Evolutionary conservation across 1,284 basidiomycete species (phyloP).

Genomic region (Phylloboletellus chloephorus): DNA sequence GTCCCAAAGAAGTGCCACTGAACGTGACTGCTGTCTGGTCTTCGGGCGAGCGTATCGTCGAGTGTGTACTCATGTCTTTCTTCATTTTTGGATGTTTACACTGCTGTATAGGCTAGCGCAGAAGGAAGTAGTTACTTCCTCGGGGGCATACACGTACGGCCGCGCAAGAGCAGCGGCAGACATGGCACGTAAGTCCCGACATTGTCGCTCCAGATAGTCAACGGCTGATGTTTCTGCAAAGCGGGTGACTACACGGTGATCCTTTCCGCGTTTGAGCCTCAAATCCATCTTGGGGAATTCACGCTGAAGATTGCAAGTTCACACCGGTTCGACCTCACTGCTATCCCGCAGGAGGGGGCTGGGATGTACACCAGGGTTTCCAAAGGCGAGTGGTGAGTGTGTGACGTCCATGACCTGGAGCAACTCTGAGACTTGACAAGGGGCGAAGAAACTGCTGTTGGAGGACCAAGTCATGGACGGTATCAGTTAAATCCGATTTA

Average conservation of each 20-base stretch:
- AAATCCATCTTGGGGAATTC: constrained; percentile 58
- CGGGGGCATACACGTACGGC: constrained; percentile 81
- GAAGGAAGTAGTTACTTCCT: constrained; percentile 67
- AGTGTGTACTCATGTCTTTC: constrained; percentile 48
- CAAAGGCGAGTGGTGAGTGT: constrained; percentile 63
- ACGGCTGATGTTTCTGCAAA: constrained; percentile 29
- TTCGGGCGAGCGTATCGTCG: constrained; percentile 62
- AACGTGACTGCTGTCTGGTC: constrained; percentile 78
- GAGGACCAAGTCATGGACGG: constrained; percentile 57
- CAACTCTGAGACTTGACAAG: constrained; percentile 31
- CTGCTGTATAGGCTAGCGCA: constrained; percentile 42
- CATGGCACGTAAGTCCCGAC: constrained; percentile 46
- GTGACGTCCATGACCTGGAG: not conserved
- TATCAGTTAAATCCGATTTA: constrained; percentile 69
- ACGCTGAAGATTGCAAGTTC: constrained; percentile 60
- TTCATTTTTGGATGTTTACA: not conserved
- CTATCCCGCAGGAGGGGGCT: constrained; percentile 85
- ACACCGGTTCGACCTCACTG: constrained; percentile 57
- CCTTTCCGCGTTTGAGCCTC: constrained; percentile 77
- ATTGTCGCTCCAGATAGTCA: not conserved
- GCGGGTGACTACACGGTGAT: constrained; percentile 81
- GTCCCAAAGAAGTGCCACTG: constrained; percentile 63
- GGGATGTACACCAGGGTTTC: constrained; percentile 79
- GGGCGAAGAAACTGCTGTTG: constrained; percentile 51
- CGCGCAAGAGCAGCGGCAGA: constrained; percentile 53